phyloP scores from a whole-genome alignment of 2,329 filamentous ascomycete species.

The Neophaeococcomyces mojaviensis region DNA sequence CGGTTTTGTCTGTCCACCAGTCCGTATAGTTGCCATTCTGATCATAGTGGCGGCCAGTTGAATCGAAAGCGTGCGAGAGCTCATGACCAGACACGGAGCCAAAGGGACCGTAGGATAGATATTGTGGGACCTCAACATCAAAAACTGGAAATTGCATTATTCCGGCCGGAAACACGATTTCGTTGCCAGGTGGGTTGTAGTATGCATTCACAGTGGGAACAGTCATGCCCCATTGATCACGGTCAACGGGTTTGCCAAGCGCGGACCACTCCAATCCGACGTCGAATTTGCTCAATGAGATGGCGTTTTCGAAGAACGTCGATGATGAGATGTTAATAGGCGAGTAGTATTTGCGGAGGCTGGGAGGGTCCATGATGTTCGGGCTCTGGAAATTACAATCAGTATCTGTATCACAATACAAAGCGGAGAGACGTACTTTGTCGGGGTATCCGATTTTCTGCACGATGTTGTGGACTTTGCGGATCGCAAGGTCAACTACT shows the following conservation, averaged over 20 bases:
- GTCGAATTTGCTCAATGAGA: slow-evolving; percentile 45
- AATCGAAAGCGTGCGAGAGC: slow-evolving; percentile 64
- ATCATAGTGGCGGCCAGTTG: slow-evolving; percentile 57
- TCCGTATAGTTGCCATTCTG: slow-evolving; percentile 56
- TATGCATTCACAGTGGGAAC: slow-evolving; percentile 57
- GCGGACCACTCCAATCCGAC: slow-evolving; percentile 48
- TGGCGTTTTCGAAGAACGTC: slow-evolving; percentile 51
- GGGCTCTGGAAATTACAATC: slow-evolving; percentile 37
- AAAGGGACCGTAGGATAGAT: slow-evolving; percentile 62
- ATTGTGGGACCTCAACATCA: slow-evolving; percentile 54
- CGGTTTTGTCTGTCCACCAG: slow-evolving; percentile 59
- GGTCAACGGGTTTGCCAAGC: slow-evolving; percentile 54
- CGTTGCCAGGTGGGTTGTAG: slow-evolving; percentile 57
- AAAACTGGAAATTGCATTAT: slow-evolving; percentile 65
- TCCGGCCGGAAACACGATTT: slow-evolving; percentile 62
- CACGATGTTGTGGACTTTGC: slow-evolving; percentile 60
- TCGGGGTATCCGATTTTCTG: slow-evolving; percentile 64
- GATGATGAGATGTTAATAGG: slow-evolving; percentile 44
- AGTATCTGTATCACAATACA: background rate
- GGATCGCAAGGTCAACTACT: slow-evolving; percentile 51
- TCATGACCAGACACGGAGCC: slow-evolving; percentile 62
- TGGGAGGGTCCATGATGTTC: slow-evolving; percentile 52
- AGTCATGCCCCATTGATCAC: slow-evolving; percentile 54
- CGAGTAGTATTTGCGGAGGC: slow-evolving; percentile 51
- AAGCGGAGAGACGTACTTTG: slow-evolving; percentile 20